phyloP scores from a whole-genome alignment of 495 filamentous ascomycete genomes.

The Elaphomyces granulatus region DNA sequence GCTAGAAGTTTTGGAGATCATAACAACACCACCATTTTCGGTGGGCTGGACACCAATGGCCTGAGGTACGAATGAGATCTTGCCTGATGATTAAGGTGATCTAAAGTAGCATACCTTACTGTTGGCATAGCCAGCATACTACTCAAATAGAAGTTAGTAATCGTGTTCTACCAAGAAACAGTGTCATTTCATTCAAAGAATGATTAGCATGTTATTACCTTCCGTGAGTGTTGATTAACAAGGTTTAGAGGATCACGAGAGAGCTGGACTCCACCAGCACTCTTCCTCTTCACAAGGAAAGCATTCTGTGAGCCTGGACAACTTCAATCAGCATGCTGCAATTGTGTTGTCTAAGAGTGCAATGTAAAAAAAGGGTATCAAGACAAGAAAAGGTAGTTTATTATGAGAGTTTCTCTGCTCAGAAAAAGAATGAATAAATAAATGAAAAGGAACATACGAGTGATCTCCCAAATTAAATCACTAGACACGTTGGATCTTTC shows the following conservation, averaged over 20 bases:
- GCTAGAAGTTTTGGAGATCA: conserved; percentile 68
- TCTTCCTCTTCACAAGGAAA: conserved; percentile 79
- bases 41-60: conserved; percentile 60
- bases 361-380: too few relatives aligned
- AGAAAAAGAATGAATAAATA: too few relatives aligned
- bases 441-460: conserved; percentile 45
- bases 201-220: conserved; percentile 51
- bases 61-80: conserved; percentile 28
- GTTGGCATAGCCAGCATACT: conserved; percentile 85
- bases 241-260: conserved; percentile 89
- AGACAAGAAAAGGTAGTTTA: too few relatives aligned
- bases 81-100: conserved; percentile 2
- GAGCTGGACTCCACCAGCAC: conserved; percentile 63
- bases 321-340: too few relatives aligned
- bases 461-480: conserved; percentile 83
- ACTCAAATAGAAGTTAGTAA: conserved; percentile 2
- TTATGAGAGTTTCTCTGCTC: too few relatives aligned
- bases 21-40: conserved; percentile 54
- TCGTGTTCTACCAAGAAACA: conserved; percentile 18
- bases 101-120: conserved; percentile 56
- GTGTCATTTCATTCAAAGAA: not conserved
- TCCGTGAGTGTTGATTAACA: conserved; percentile 76
- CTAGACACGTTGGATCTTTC: conserved; percentile 53
- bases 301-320: conserved; percentile 59
- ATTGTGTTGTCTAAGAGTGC: too few relatives aligned